Evolutionary conservation across 2,329 filamentous ascomycete genomes (phyloP), one percentile per base, ranked within the genome.

Genomic region (Zarea fungicola): DNA sequence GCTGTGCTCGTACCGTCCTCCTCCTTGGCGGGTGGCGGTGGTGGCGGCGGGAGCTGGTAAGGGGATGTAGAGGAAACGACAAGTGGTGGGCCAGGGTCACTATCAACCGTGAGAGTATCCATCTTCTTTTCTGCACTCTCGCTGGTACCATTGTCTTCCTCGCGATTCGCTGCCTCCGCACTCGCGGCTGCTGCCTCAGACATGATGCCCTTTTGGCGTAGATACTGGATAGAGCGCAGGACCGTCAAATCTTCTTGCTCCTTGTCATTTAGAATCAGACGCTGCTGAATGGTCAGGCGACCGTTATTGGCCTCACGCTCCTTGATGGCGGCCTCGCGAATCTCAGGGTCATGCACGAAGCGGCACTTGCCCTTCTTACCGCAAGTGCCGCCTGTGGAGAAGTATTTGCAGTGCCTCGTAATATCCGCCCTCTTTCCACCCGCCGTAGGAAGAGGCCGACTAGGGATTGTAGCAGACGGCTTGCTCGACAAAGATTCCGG

Each of bases 311-410:
- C 73, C 58, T 82, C 80, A 51, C 81, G 77, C 61, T 84, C 81
- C 59, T 75, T 77, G 42, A 85, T 71, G 50, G 81, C 81, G 55
- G 78, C 78, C 58, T 82, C 79, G 56, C 82, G 75, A 50, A 83
- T 77, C 54, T 77, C 76, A 16, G 76, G 74, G 61, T 85, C 82
- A 63, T 85, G 82, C 55, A 84, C 80, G 67, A 85, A 85, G 68
- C 82, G 82, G 72, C 82, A 85, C 80, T 85, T 85, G 80, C 80
- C 80, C 76, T 84, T 84, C 75, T 85, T 85, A 45, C 81, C 82
- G 66, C 82, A 85, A 50, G 74, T 82, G 52, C 82, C 82, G 56
- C 82, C 82, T 45, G 81, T 85, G 32, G 81, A 83, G 62, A 78
- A 85, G 65, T 85, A 85, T 67, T 85, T 85, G 77, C 82, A 85